A percentile compares a stretch with the other conserved stretches of the same genome.
Conservation (phyloP, 2,329 filamentous ascomycete species). For the Xylaria sp. region DNA sequence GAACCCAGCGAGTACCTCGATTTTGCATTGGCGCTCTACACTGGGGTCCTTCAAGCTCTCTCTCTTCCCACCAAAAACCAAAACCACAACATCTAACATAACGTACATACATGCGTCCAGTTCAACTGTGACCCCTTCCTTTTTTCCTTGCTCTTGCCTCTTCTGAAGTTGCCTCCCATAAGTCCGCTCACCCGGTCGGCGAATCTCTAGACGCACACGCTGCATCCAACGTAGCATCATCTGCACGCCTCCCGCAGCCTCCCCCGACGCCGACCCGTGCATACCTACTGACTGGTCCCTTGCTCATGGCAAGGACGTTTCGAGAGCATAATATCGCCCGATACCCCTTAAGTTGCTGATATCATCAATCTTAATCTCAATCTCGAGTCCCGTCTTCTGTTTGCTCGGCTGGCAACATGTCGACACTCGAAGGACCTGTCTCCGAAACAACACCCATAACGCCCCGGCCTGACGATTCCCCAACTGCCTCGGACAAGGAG, state of each 20-base stretch:
- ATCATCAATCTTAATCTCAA: background rate
- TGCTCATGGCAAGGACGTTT: constrained; percentile 31
- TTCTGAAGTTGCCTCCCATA: constrained; percentile 10
- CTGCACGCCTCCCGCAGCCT: constrained; percentile 19
- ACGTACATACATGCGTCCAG: background rate
- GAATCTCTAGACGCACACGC: constrained; percentile 19
- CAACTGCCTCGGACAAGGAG: constrained; percentile 53
- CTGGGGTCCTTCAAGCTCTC: background rate
- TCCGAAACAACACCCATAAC: constrained; percentile 40
- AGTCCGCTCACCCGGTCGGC: constrained; percentile 19
- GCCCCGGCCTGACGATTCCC: constrained; percentile 45
- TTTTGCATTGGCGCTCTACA: background rate
- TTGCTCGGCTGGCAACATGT: constrained; percentile 43
- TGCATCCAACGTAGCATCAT: constrained; percentile 35
- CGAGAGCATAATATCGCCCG: constrained; percentile 30
- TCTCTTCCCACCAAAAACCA: background rate
- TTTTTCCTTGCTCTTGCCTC: constrained; percentile 1
- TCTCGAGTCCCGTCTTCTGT: constrained; percentile 19
- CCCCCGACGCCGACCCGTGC: constrained; percentile 18
- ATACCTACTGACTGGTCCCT: constrained; percentile 2
- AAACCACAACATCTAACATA: background rate
- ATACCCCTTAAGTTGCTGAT: constrained; percentile 9
- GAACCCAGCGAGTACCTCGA: background rate
- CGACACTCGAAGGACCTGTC: constrained; percentile 46
- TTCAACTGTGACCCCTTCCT: background rate